Conservation (phyloP, 129 eudicot genomes). For the Helianthus tuberosus region DNA sequence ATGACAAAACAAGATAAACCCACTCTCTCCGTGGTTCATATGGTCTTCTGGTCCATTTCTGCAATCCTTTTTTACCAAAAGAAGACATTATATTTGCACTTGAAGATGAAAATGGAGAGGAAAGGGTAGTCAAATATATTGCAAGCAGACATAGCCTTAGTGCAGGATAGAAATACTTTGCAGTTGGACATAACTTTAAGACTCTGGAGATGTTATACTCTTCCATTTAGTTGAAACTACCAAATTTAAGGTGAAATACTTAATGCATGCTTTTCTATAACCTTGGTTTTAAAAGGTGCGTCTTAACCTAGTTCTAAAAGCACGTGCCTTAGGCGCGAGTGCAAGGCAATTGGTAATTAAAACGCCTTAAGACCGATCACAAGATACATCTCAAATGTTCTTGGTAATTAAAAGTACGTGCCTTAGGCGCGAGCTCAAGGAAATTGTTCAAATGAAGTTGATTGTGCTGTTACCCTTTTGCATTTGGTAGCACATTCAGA, state of each 20-base stretch:
- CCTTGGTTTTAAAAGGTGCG: no score
- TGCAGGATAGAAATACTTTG: slow-evolving; percentile 80
- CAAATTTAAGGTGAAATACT: not conserved
- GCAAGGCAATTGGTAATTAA: no score
- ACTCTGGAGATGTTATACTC: slow-evolving; percentile 51
- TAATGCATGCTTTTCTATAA: not conserved
- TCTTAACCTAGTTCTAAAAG: no score
- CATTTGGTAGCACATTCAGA: no score
- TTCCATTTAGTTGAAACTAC: slow-evolving; percentile 50
- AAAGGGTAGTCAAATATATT: slow-evolving; percentile 53
- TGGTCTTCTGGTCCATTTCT: slow-evolving; percentile 70
- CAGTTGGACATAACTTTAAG: slow-evolving; percentile 47
- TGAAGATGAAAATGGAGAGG: slow-evolving; percentile 62
- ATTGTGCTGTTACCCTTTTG: no score
- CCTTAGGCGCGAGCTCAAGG: no score
- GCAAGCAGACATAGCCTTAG: slow-evolving; percentile 60
- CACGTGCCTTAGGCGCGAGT: slow-evolving; percentile 19
- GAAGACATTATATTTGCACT: slow-evolving; percentile 40
- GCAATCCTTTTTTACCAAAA: slow-evolving; percentile 53
- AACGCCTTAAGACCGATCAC: no score
- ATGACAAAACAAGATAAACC: not conserved
- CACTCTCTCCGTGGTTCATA: slow-evolving; percentile 5
- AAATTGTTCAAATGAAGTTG: no score
- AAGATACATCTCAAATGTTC: no score
- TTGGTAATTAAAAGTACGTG: no score